phyloP scores from a whole-genome alignment of 2,329 filamentous ascomycete genomes.

The Epichloe festucae region DNA sequence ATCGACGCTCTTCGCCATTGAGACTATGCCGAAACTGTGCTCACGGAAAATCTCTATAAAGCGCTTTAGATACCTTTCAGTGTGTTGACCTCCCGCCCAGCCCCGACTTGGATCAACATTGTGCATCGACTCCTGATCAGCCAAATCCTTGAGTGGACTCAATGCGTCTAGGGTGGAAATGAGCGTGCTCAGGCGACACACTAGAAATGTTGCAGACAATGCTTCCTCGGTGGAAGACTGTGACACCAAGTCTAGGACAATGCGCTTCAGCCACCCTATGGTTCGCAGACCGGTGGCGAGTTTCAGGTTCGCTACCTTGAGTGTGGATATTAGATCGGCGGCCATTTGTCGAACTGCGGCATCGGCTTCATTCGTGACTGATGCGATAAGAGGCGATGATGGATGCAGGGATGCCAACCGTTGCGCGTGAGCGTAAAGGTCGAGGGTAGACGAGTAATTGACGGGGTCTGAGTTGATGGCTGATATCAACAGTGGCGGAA shows the following conservation, averaged over 20 bases:
- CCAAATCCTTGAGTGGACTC: conserved; percentile 73
- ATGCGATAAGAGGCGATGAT: conserved; percentile 58
- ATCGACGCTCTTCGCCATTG: conserved; percentile 78
- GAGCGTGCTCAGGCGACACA: conserved; percentile 72
- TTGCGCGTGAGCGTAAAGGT: conserved; percentile 87
- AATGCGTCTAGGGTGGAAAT: conserved; percentile 69
- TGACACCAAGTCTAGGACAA: conserved; percentile 59
- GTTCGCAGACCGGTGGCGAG: conserved; percentile 83
- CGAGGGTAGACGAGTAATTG: conserved; percentile 80
- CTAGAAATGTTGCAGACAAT: conserved; percentile 72
- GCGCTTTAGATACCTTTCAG: conserved; percentile 83
- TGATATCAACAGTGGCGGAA: conserved; percentile 74
- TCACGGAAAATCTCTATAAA: conserved; percentile 97
- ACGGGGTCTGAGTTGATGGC: conserved; percentile 53
- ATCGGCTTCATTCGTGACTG: conserved; percentile 66
- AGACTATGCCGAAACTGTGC: conserved; percentile 91
- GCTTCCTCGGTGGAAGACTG: conserved; percentile 42
- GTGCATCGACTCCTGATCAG: conserved; percentile 63
- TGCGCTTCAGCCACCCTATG: conserved; percentile 77
- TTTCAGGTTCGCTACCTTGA: conserved; percentile 70
- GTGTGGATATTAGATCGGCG: conserved; percentile 62
- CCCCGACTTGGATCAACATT: conserved; percentile 28
- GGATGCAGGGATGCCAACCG: conserved; percentile 75
- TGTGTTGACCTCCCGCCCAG: conserved; percentile 73
- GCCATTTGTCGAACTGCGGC: conserved; percentile 82